Evolutionary conservation across 371 early-diverging fungal species (phyloP).

Genomic region (Apophysomyces trapeziformis): DNA sequence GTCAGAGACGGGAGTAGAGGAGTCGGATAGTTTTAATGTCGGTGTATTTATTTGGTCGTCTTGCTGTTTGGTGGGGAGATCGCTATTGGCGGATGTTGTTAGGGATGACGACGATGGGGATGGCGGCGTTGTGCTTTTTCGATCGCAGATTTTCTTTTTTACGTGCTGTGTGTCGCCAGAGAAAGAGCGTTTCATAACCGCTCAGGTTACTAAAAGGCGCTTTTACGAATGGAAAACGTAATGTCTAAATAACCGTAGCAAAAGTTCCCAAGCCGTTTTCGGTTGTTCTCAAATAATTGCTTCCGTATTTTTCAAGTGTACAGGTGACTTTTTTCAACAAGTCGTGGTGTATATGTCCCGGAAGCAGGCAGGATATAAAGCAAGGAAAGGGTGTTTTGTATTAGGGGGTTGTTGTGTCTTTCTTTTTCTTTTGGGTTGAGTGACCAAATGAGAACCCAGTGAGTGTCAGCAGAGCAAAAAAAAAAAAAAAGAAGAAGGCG

Average conservation of each 20-base stretch:
- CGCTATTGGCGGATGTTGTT: conserved; percentile 1
- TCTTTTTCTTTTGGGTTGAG: not conserved
- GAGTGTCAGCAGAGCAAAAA: conserved; percentile 6
- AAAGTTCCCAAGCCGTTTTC: not conserved
- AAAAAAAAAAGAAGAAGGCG: not conserved
- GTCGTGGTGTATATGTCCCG: not conserved
- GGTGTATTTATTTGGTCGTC: conserved; percentile 3
- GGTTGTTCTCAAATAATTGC: not conserved
- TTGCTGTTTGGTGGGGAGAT: conserved; percentile 20
- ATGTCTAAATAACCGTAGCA: not conserved
- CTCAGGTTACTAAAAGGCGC: conserved; percentile 21
- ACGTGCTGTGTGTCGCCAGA: conserved; percentile 22
- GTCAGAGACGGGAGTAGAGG: conserved; percentile 7
- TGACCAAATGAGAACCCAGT: not conserved
- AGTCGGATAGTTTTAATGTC: conserved; percentile 9
- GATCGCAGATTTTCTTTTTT: conserved; percentile 16
- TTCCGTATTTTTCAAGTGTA: conserved; percentile 4
- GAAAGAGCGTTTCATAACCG: conserved; percentile 38
- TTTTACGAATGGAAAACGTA: conserved; percentile 13
- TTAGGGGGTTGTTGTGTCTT: conserved; percentile 6
- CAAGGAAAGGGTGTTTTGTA: not conserved
- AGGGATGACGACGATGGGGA: conserved; percentile 10
- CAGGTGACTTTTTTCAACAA: conserved; percentile 1
- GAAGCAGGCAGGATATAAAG: not conserved
- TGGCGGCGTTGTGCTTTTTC: conserved; percentile 12